These are phyloP conservation scores for Botrytis porri DNA, from an alignment of 2,329 filamentous ascomycete species.

Conservation along the genomic window DNA sequence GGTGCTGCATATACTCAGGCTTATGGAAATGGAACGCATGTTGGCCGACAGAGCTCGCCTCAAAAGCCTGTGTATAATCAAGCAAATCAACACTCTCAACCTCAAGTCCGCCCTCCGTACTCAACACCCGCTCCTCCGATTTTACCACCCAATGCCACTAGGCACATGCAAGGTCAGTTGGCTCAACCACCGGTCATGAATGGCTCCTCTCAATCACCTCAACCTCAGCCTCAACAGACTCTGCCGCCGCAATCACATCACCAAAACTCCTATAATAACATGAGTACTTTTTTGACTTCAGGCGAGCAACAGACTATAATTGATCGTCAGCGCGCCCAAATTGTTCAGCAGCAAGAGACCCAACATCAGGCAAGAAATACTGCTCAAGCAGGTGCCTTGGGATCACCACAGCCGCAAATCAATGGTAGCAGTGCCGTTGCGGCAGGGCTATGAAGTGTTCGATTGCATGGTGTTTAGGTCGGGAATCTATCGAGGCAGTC, in stretches of 20 bases:
- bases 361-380: constrained; percentile 36
- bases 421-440: constrained; percentile 31
- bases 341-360: constrained; percentile 37
- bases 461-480: constrained; percentile 5
- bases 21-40: constrained; percentile 30
- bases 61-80: constrained; percentile 35
- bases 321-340: constrained; percentile 39
- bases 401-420: constrained; percentile 30
- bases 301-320: constrained; percentile 40
- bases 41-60: constrained; percentile 35
- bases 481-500: background rate
- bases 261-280: constrained; percentile 23
- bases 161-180: constrained; percentile 28
- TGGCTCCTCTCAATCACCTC: constrained; percentile 28
- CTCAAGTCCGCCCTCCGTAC: constrained; percentile 28
- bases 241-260: constrained; percentile 9
- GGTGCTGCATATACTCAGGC: constrained; percentile 29
- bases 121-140: constrained; percentile 31
- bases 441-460: constrained; percentile 7
- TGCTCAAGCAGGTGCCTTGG: constrained; percentile 32
- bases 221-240: constrained; percentile 23
- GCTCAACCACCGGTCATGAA: constrained; percentile 30
- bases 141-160: constrained; percentile 26
- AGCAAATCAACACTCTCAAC: constrained; percentile 27
- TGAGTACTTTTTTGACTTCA: constrained; percentile 36